These are phyloP conservation scores for Amanita molliuscula DNA, from an alignment of 768 basidiomycete genomes.

Conservation along the genomic window DNA sequence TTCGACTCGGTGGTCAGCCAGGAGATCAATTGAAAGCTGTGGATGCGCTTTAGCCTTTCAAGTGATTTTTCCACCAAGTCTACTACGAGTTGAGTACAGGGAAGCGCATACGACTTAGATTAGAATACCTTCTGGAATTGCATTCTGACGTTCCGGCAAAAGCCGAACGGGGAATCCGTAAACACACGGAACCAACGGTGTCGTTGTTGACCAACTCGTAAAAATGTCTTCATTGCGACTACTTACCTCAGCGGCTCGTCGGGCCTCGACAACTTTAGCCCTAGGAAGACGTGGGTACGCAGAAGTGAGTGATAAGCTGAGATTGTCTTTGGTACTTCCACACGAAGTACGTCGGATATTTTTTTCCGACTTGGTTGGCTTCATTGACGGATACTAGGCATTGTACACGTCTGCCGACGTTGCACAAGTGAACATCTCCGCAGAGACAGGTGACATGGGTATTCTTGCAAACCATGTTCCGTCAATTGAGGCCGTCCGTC, in stretches of 20 bases:
- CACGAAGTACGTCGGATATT: conserved; percentile 63
- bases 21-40: too few species aligned
- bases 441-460: conserved; percentile 97
- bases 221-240: conserved; percentile 74
- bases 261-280: conserved; percentile 38
- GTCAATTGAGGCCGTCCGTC: conserved; percentile 90
- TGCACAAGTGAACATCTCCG: conserved; percentile 90
- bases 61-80: too few species aligned
- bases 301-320: conserved; percentile 83
- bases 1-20: too few species aligned
- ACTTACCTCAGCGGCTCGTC: conserved; percentile 52
- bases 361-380: neutral
- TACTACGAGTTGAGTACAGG: too few species aligned
- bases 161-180: conserved; percentile 22
- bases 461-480: conserved; percentile 98
- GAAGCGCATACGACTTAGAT: too few species aligned
- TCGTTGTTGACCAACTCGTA: conserved; percentile 17
- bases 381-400: conserved; percentile 37
- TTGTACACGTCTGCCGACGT: conserved; percentile 89
- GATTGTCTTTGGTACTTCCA: conserved; percentile 87
- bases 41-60: too few species aligned
- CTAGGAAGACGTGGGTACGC: conserved; percentile 80
- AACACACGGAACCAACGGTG: conserved; percentile 28
- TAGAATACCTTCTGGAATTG: too few species aligned
- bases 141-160: conserved; percentile 3